Base-by-base conservation (phyloP, 2,329 filamentous ascomycete genomes). In the Scedosporium apiospermum region DNA sequence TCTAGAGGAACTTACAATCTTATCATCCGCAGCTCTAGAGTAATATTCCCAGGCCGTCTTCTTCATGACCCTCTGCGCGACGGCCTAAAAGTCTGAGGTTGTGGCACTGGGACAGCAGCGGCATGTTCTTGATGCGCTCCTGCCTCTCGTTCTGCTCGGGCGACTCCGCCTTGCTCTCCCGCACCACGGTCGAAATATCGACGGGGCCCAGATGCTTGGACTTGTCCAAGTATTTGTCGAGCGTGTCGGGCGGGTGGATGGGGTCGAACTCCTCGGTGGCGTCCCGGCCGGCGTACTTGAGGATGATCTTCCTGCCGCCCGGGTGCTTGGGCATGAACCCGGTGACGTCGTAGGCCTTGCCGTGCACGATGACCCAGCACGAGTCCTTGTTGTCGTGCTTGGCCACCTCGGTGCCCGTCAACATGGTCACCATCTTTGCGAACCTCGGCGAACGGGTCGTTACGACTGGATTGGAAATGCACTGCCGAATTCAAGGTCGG, bases 41-140 rank as follows among this genome's bases (percentile, higher is more conserved):
- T 99, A 99, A 78, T 99, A 99, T 30, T 89, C 95, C 95, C 95
- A 99, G 0, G 93, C 93, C 1, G 88, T 89, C 79, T 90, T 96
- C 83, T 96, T 97, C 93, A 98, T 97, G 63, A 96, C 86, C 46
- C 86, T 81, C 69, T 88, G 87, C 4, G 95, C 95, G 41, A 98
- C 93, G 3, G 91, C 87, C 80, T 99, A 95, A 73, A 99, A 99
- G 77, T 99, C 95, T 78, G 95, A 97, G 77, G 73, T 97, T 97
- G 76, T 93, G 96, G 79, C 92, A 96, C 73, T 96, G 89, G 67
- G 90, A 88, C 64, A 97, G 78, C 57, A 87, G 79, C 0, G 93
- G 93, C 86, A 92, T 96, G 64, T 82, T 78, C 68, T 82, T 79
- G 63, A 92, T 84, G 63, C 90, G 85, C 72, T 93, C 82, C 75